Evolutionary conservation across 2,329 filamentous ascomycete species (phyloP).

Genomic region (Colletotrichum truncatum): DNA sequence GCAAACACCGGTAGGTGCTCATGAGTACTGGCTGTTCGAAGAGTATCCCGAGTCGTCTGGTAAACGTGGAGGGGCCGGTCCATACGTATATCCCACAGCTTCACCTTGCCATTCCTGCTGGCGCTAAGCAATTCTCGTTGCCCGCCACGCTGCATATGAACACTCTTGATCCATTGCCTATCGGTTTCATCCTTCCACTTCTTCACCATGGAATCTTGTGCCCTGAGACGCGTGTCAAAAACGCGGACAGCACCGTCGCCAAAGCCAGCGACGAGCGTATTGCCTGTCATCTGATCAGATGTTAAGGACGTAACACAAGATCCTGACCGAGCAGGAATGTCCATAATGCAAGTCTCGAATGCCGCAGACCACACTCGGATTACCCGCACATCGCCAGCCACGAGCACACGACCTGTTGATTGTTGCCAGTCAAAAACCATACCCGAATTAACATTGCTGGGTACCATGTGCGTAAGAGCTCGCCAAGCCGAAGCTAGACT

Average conservation of each 20-base stretch:
- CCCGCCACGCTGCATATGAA: constrained; percentile 96
- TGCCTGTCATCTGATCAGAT: constrained; percentile 96
- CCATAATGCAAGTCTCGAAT: constrained; percentile 89
- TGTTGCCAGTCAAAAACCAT: constrained; percentile 99
- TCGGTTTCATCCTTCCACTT: constrained; percentile 92
- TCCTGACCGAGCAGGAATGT: constrained; percentile 93
- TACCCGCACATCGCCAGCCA: constrained; percentile 93
- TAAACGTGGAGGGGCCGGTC: constrained; percentile 79
- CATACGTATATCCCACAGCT: constrained; percentile 95
- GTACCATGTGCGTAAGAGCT: constrained; percentile 91
- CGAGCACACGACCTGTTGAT: constrained; percentile 93
- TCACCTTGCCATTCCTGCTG: constrained; percentile 91
- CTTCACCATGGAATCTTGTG: constrained; percentile 91
- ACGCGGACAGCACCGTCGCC: constrained; percentile 94
- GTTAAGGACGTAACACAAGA: constrained; percentile 96
- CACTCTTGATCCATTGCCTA: constrained; percentile 92
- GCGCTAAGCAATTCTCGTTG: constrained; percentile 91
- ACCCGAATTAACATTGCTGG: constrained; percentile 92
- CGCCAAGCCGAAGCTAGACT: constrained; percentile 92
- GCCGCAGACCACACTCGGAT: constrained; percentile 97
- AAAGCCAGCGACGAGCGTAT: constrained; percentile 95
- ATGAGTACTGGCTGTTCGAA: constrained; percentile 89
- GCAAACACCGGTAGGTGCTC: constrained; percentile 97
- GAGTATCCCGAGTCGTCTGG: constrained; percentile 77
- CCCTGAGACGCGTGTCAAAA: constrained; percentile 87